Base-by-base conservation (phyloP, 306 rosid species). In the Urtica urens region DNA sequence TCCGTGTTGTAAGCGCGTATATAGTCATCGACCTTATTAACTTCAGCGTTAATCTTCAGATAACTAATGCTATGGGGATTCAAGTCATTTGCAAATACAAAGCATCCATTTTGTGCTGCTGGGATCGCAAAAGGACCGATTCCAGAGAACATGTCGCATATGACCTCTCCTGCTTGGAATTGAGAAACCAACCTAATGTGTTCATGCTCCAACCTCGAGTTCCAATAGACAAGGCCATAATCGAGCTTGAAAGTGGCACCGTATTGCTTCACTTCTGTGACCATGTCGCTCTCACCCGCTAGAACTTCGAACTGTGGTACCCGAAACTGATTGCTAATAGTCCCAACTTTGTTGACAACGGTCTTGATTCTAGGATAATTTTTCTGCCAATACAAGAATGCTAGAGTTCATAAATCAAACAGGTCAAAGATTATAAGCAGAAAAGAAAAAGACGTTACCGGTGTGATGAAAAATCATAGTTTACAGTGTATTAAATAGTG, bases 111-210 rank as follows among this genome's bases (percentile, higher is more conserved):
- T 72, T 77, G 99, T 21, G 95, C 87, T 5, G 95, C 95, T 54
- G 99, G 99, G 68, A 90, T 79, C 35, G 94, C 81, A 67, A 90
- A 90, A 33, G 99, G 95, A 37, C 97, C 94, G 63, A 90, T 72
- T 50, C 97, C 97, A n/a, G 97, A 77, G 57, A 90, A 90, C 95
- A 90, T 90, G 72, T 90, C 95, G 60, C 95, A 81, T 45, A 84
- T 68, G 46, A 55, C 55, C 57, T 90, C 94, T 65, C 92, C 97
- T 31, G 78, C 75, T 67, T 30, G 65, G 64, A 90, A 90, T 69
- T 70, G 63, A 35, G 97, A 90, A 75, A 79, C 92, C 60, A 90
- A 57, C 65, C 95, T 72, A 58, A 38, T 72, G 71, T 90, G 97
- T 67, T 90, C 97, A 64, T 84, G 94, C 68, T 90, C 97, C 72